A percentile compares a stretch with the other conserved stretches of the same genome.
These are phyloP conservation scores for Metschnikowia cerradonensis DNA, from an alignment of 805 yeast species.

Conservation along the genomic window DNA sequence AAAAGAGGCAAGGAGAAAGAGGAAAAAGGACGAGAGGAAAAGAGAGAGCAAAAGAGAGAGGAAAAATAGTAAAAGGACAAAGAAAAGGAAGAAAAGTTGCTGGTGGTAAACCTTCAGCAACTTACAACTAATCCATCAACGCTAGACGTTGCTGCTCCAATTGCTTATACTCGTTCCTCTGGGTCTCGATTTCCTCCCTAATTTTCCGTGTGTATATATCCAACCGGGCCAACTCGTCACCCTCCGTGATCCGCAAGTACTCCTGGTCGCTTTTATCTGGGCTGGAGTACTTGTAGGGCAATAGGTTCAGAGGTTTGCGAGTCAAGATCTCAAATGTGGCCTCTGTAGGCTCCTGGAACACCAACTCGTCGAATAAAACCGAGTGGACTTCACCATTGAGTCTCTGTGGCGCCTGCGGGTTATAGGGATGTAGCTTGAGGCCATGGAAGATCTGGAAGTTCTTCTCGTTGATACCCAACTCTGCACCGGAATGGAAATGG, in stretches of 20 bases:
- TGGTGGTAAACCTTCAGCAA: too few relatives aligned
- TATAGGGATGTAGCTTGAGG: conserved; percentile 86
- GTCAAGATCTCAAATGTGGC: conserved; percentile 76
- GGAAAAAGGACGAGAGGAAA: too few relatives aligned
- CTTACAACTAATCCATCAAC: conserved; percentile 28
- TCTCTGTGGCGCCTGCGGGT: conserved; percentile 35
- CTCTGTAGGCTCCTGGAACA: conserved; percentile 95
- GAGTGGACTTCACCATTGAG: conserved; percentile 42
- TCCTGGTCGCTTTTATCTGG: conserved; percentile 40
- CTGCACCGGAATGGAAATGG: conserved; percentile 78
- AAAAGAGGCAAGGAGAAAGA: too few relatives aligned
- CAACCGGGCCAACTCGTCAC: conserved; percentile 38
- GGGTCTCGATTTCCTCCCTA: conserved; percentile 38
- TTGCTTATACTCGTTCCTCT: conserved; percentile 36
- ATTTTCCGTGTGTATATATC: conserved; percentile 38
- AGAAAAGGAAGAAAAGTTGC: too few relatives aligned
- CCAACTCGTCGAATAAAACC: conserved; percentile 78
- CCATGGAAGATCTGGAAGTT: conserved; percentile 83
- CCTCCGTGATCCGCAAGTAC: conserved; percentile 37
- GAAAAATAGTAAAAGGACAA: too few relatives aligned
- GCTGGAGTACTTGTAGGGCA: conserved; percentile 35
- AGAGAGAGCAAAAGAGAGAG: too few relatives aligned
- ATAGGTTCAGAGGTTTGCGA: conserved; percentile 56
- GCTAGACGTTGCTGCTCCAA: conserved; percentile 41
- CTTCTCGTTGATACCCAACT: conserved; percentile 64